Percentiles rank a stretch among this genome's conserved stretches.
phyloP scores from a whole-genome alignment of 129 eudicot species.

The Dittrichia graveolens region DNA sequence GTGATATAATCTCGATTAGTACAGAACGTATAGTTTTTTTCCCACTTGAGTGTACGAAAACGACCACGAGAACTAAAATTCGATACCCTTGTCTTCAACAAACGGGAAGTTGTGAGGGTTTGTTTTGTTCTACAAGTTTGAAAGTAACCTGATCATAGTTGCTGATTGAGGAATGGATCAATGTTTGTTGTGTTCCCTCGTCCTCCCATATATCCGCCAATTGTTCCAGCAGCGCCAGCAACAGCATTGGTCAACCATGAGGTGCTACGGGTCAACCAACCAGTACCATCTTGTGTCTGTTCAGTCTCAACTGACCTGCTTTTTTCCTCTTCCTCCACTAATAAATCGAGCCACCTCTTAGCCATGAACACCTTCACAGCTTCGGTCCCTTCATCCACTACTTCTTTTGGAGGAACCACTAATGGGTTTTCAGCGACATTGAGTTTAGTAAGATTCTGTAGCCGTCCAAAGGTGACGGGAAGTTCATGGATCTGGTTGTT shows the following conservation, averaged over 20 bases:
- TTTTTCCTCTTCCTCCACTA: conserved; percentile 64
- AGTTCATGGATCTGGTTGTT: conserved; percentile 92
- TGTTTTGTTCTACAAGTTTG: not conserved
- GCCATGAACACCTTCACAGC: conserved; percentile 78
- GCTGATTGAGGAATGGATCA: conserved; percentile 63
- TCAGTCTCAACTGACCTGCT: conserved; percentile 35
- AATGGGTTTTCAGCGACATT: conserved; percentile 80
- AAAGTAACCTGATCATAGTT: conserved; percentile 45
- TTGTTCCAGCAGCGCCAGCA: conserved; percentile 48
- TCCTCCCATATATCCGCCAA: conserved; percentile 61
- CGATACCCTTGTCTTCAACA: too few species aligned
- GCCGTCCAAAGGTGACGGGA: conserved; percentile 77
- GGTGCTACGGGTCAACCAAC: conserved; percentile 58
- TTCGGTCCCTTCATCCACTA: conserved; percentile 65
- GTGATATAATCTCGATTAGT: too few species aligned
- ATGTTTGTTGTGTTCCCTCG: conserved; percentile 32
- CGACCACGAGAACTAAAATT: not conserved
- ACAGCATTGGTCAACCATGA: conserved; percentile 66
- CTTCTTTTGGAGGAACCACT: conserved; percentile 71
- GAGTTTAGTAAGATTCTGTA: conserved; percentile 62
- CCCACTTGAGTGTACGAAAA: not conserved
- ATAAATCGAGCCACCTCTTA: conserved; percentile 58
- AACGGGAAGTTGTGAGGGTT: too few species aligned
- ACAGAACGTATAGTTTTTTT: too few species aligned
- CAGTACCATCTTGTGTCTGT: conserved; percentile 22